Evolutionary conservation across 768 basidiomycete genomes (phyloP).

Genomic region (Lactarius pseudohatsudake): DNA sequence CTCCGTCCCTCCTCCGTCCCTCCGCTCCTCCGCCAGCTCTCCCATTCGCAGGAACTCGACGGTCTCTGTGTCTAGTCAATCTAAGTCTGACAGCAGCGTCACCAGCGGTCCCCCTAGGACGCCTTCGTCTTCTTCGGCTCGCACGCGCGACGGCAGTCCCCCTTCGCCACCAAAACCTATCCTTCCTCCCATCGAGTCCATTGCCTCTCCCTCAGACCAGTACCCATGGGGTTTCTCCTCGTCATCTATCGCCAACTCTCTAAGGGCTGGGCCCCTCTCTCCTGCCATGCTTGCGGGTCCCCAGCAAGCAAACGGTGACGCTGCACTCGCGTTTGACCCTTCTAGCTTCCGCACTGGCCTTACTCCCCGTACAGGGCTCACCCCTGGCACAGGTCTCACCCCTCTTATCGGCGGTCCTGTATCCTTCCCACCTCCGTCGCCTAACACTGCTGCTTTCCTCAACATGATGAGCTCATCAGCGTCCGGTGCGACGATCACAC

Average conservation of each 20-base stretch:
- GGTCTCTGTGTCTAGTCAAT: conserved; percentile 31
- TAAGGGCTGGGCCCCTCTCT: conserved; percentile 90
- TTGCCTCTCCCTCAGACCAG: conserved; percentile 66
- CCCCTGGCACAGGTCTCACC: conserved; percentile 81
- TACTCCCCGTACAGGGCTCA: conserved; percentile 83
- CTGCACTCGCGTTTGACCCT: conserved; percentile 61
- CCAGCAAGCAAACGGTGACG: conserved; percentile 45
- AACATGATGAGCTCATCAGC: conserved; percentile 71
- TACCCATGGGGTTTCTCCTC: conserved; percentile 62
- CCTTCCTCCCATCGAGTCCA: conserved; percentile 78
- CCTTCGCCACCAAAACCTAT: conserved; percentile 58
- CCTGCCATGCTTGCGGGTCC: conserved; percentile 96
- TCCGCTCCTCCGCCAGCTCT: conserved; percentile 38
- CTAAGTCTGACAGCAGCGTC: conserved; percentile 32
- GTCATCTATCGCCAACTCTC: conserved; percentile 63
- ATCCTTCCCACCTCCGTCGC: conserved; percentile 79
- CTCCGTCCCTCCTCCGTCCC: conserved; percentile 34
- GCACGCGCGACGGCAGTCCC: conserved; percentile 28
- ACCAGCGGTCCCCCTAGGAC: conserved; percentile 31
- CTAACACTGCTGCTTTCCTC: conserved; percentile 89
- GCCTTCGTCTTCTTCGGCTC: conserved; percentile 28
- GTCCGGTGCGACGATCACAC: conserved; percentile 53
- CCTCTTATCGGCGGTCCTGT: conserved; percentile 74
- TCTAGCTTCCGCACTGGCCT: conserved; percentile 79
- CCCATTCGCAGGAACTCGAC: conserved; percentile 36